phyloP scores from a whole-genome alignment of 208 protist species.

The Crithidia mellificae region DNA sequence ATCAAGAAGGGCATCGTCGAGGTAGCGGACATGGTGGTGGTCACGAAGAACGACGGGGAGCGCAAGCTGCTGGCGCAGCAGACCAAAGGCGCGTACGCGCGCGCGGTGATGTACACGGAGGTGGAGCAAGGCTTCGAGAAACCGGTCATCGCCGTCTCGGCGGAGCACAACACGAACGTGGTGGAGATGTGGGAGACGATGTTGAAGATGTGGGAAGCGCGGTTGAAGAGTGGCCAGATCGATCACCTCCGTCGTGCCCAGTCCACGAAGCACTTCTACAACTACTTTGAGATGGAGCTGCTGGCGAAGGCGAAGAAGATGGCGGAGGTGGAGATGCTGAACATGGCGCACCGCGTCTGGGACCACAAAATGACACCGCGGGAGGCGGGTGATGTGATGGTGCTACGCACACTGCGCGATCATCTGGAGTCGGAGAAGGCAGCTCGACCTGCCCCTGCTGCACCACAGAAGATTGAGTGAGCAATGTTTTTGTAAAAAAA shows the following conservation, averaged over 20 bases:
- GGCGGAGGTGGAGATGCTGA: slow-evolving; percentile 36
- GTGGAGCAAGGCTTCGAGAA: slow-evolving; percentile 45
- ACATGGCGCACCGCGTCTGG: slow-evolving; percentile 31
- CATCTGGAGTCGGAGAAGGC: slow-evolving; percentile 14
- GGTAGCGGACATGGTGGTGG: slow-evolving; percentile 91
- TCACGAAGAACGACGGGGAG: slow-evolving; percentile 94
- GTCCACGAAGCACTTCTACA: slow-evolving; percentile 51
- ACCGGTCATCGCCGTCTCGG: slow-evolving; percentile 48
- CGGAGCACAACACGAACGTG: slow-evolving; percentile 43
- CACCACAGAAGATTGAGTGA: not conserved
- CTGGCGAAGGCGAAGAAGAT: slow-evolving; percentile 39
- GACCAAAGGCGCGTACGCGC: slow-evolving; percentile 46
- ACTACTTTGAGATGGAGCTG: slow-evolving; percentile 61
- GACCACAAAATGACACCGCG: slow-evolving; percentile 42
- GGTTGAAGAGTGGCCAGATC: slow-evolving; percentile 38
- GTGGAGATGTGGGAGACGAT: slow-evolving; percentile 41
- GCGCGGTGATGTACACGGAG: slow-evolving; percentile 63
- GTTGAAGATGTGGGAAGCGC: slow-evolving; percentile 42
- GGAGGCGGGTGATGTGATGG: slow-evolving; percentile 45
- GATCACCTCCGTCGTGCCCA: slow-evolving; percentile 37
- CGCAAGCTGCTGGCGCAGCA: slow-evolving; percentile 48
- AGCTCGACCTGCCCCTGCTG: not conserved
- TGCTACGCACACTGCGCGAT: slow-evolving; percentile 31
- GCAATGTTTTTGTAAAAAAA: not conserved
- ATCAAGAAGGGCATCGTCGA: slow-evolving; percentile 96